These are phyloP conservation scores for Pelargonium cotyledonis DNA, from an alignment of 441 rosid genomes.

Conservation along the genomic window DNA sequence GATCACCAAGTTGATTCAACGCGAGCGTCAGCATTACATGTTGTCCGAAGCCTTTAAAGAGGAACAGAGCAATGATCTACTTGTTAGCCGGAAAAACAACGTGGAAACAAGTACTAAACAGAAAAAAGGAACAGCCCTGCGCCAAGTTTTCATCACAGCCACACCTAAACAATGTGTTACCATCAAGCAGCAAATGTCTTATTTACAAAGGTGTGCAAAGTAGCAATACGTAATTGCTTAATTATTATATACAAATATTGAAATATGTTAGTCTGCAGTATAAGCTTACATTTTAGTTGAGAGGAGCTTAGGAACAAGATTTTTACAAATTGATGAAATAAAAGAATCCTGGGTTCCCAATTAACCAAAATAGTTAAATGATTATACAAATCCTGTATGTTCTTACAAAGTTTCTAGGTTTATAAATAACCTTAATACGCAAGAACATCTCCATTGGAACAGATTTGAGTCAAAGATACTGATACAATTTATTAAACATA, in stretches of 20 bases:
- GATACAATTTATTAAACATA: too few species aligned
- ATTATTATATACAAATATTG: background rate
- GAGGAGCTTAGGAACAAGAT: background rate
- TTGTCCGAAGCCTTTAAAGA: conserved; percentile 23
- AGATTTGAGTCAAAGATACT: too few species aligned
- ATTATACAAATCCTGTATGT: background rate
- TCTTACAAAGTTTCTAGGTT: background rate
- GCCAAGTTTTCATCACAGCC: conserved; percentile 47
- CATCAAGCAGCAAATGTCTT: conserved; percentile 35
- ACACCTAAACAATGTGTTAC: conserved; percentile 43
- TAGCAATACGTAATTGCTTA: background rate
- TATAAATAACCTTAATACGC: background rate
- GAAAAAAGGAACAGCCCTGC: conserved; percentile 16
- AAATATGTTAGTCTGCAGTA: background rate
- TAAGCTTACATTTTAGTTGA: background rate
- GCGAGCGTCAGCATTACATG: conserved; percentile 27
- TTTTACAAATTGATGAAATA: background rate
- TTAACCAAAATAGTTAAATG: background rate
- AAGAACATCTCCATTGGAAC: too few species aligned
- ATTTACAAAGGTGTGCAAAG: conserved; percentile 38
- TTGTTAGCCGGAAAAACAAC: background rate
- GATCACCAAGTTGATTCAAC: conserved; percentile 37
- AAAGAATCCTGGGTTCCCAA: background rate
- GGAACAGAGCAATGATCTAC: background rate
- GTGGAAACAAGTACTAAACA: conserved; percentile 13